Conservation (phyloP, 1,139 yeast genomes). For the Kurtzmaniella quercitrusa region DNA sequence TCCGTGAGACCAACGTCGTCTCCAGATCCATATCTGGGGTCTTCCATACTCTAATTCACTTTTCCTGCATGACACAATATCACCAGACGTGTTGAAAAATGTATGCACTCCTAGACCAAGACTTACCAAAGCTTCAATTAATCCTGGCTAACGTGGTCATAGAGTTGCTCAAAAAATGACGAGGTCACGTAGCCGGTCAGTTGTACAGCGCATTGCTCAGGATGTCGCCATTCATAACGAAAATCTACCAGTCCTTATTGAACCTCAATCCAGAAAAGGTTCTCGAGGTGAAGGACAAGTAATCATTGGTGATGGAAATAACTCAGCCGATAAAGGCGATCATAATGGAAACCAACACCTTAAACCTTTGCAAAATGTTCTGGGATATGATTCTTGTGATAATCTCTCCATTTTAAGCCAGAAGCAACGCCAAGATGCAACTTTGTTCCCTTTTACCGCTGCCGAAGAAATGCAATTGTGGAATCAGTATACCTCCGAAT, state of each 20-base stretch:
- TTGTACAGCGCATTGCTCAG: slow-evolving; percentile 43
- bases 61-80: not conserved
- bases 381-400: not conserved
- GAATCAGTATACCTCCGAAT: slow-evolving; percentile 27
- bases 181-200: slow-evolving; percentile 46
- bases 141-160: not conserved
- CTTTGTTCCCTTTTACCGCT: slow-evolving; percentile 34
- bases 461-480: slow-evolving; percentile 32
- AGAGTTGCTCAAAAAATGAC: slow-evolving; percentile 18
- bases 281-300: not conserved
- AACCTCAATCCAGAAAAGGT: slow-evolving; percentile 4
- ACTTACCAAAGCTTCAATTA: not conserved
- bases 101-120: not conserved
- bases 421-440: not conserved
- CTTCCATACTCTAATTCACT: slow-evolving; percentile 7
- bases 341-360: not conserved
- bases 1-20: slow-evolving; percentile 23
- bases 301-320: not conserved
- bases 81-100: not conserved
- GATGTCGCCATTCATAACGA: slow-evolving; percentile 30
- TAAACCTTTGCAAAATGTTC: not conserved
- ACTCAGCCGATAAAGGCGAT: slow-evolving; percentile 5
- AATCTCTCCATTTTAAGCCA: not conserved
- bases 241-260: slow-evolving; percentile 4
- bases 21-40: slow-evolving; percentile 13